Evolutionary conservation across 2,329 filamentous ascomycete species (phyloP).

Genomic region (Colletotrichum sp.): DNA sequence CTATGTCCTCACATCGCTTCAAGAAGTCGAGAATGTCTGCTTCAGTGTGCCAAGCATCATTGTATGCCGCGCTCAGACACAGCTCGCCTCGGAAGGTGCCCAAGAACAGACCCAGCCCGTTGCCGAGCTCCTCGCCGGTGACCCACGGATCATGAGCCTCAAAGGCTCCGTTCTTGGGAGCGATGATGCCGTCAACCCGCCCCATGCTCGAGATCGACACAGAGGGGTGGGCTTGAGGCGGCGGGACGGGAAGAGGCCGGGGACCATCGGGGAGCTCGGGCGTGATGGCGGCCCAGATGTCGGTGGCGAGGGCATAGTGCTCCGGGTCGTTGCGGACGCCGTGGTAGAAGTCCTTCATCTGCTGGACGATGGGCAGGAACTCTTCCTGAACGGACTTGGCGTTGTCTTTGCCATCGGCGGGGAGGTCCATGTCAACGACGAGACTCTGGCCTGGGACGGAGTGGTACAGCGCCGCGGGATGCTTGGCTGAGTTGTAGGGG

Average conservation of each 20-base stretch:
- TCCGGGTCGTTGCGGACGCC: slow-evolving; percentile 32
- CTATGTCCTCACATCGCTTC: slow-evolving; percentile 18
- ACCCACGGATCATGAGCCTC: slow-evolving; percentile 44
- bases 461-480: slow-evolving; percentile 34
- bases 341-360: slow-evolving; percentile 32
- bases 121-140: slow-evolving; percentile 48
- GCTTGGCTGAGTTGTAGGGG: slow-evolving; percentile 27
- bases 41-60: slow-evolving; percentile 45
- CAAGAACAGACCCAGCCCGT: slow-evolving; percentile 41
- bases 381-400: slow-evolving; percentile 12
- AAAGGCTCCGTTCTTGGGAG: slow-evolving; percentile 28
- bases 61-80: slow-evolving; percentile 44
- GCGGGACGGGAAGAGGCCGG: slow-evolving; percentile 25
- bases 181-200: slow-evolving; percentile 37
- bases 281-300: slow-evolving; percentile 24
- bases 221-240: slow-evolving; percentile 27
- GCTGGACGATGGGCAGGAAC: slow-evolving; percentile 27
- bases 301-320: slow-evolving; percentile 29
- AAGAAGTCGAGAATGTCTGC: slow-evolving; percentile 26
- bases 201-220: slow-evolving; percentile 41
- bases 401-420: not conserved
- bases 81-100: slow-evolving; percentile 41
- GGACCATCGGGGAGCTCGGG: slow-evolving; percentile 16
- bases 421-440: slow-evolving; percentile 28
- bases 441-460: slow-evolving; percentile 32